Evolutionary conservation across 495 filamentous ascomycete genomes (phyloP).

Genomic region (Hypoxylon subgilvum): DNA sequence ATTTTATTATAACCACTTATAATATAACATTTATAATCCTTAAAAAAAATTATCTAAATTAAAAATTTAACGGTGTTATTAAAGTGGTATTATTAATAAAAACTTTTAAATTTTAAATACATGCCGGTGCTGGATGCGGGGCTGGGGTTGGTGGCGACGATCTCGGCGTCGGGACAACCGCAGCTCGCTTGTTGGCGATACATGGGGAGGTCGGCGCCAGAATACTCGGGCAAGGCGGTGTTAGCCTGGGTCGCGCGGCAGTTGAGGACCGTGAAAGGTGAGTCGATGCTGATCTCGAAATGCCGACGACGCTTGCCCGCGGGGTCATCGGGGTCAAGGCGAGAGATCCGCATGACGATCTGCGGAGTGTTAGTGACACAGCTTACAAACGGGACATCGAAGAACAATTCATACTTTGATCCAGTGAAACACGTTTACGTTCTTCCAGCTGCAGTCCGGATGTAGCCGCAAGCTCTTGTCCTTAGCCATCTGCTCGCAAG

Average conservation of each 20-base stretch:
- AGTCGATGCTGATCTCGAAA: slow-evolving; percentile 99
- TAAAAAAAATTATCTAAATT: too few species aligned
- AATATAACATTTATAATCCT: too few species aligned
- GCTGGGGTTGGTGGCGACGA: slow-evolving; percentile 47
- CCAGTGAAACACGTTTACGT: slow-evolving; percentile 97
- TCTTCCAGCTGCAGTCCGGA: slow-evolving; percentile 94
- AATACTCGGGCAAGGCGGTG: slow-evolving; percentile 85
- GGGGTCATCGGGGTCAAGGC: slow-evolving; percentile 79
- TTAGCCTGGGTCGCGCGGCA: slow-evolving; percentile 93
- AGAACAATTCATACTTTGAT: slow-evolving; percentile 79
- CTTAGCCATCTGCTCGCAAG: slow-evolving; percentile 85
- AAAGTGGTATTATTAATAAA: too few species aligned
- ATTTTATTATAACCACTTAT: too few species aligned
- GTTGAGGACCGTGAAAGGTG: slow-evolving; percentile 92
- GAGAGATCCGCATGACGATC: slow-evolving; percentile 97
- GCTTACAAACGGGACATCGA: background rate
- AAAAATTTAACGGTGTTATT: too few species aligned
- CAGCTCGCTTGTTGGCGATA: slow-evolving; percentile 64
- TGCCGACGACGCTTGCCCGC: slow-evolving; percentile 79
- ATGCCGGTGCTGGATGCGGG: slow-evolving; percentile 45
- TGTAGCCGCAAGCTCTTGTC: slow-evolving; percentile 77
- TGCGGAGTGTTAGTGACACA: slow-evolving; percentile 49
- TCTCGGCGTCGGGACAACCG: slow-evolving; percentile 75
- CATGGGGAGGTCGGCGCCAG: slow-evolving; percentile 57
- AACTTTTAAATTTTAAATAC: too few species aligned